A percentile compares a stretch with the other conserved stretches of the same genome.
phyloP scores from a whole-genome alignment of 106 monocot species.

The Phalaenopsis aphrodite region DNA sequence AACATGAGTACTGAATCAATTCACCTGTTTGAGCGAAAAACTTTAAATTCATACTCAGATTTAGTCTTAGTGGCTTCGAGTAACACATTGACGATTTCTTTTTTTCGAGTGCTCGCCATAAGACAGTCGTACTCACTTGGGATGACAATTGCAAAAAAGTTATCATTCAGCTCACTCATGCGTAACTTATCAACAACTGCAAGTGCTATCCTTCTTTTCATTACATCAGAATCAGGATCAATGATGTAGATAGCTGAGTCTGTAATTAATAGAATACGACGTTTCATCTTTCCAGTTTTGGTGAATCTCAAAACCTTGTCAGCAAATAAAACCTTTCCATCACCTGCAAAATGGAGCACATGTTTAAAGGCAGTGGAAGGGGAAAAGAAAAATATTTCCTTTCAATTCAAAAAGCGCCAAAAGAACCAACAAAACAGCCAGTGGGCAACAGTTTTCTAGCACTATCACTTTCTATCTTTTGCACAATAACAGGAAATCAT shows the following conservation, averaged over 20 bases:
- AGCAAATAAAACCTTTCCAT: conserved; percentile 76
- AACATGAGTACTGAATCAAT: background rate
- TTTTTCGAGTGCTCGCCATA: conserved; percentile 83
- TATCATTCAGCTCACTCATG: conserved; percentile 72
- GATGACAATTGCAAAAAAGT: conserved; percentile 81
- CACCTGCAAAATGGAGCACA: conserved; percentile 39
- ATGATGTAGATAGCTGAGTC: conserved; percentile 83
- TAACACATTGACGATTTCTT: conserved; percentile 64
- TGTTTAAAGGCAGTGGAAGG: background rate
- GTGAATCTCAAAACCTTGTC: conserved; percentile 84
- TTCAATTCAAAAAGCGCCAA: background rate
- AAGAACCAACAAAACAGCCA: background rate
- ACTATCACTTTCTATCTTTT: background rate
- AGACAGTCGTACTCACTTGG: conserved; percentile 88
- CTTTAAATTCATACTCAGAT: conserved; percentile 53
- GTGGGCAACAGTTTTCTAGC: background rate
- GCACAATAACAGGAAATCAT: background rate
- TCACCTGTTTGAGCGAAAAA: conserved; percentile 68
- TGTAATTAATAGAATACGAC: conserved; percentile 68
- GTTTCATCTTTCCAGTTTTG: conserved; percentile 87
- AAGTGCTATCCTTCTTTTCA: conserved; percentile 79
- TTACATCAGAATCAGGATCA: conserved; percentile 60
- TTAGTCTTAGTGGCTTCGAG: conserved; percentile 56
- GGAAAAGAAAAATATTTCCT: background rate
- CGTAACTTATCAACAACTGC: conserved; percentile 69